Percentiles rank a stretch among this genome's conserved stretches.
phyloP scores from a whole-genome alignment of 1,139 yeast genomes.

The Pichia sorboxylosa region DNA sequence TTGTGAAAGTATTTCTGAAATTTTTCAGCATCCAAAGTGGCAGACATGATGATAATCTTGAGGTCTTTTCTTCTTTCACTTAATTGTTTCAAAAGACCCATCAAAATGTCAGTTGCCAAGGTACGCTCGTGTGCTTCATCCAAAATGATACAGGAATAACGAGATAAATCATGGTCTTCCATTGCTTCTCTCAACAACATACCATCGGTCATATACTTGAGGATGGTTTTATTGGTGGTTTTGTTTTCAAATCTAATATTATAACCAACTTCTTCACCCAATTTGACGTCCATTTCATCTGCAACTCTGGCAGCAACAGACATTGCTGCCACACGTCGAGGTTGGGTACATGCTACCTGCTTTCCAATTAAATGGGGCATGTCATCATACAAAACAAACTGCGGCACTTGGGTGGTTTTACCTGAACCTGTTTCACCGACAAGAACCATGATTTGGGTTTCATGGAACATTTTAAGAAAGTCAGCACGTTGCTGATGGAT shows the following conservation, averaged over 20 bases:
- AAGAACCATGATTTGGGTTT: constrained; percentile 89
- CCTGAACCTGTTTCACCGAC: constrained; percentile 78
- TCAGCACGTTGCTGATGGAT: constrained; percentile 90
- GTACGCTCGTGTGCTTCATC: constrained; percentile 99
- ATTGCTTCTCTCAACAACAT: constrained; percentile 94
- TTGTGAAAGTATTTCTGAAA: constrained; percentile 80
- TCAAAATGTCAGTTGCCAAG: constrained; percentile 86
- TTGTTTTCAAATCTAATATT: constrained; percentile 89
- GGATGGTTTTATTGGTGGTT: constrained; percentile 64
- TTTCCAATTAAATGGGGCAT: constrained; percentile 46
- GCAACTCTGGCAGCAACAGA: constrained; percentile 62
- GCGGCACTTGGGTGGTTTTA: constrained; percentile 54
- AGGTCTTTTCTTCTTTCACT: constrained; percentile 72
- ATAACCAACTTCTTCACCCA: constrained; percentile 59
- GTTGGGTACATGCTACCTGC: constrained; percentile 64
- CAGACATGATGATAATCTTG: constrained; percentile 92
- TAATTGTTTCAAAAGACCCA: constrained; percentile 87
- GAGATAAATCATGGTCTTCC: constrained; percentile 77
- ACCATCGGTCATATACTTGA: constrained; percentile 98
- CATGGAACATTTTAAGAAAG: constrained; percentile 71
- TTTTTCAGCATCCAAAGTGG: constrained; percentile 94
- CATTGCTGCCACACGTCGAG: constrained; percentile 63
- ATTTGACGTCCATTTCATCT: constrained; percentile 46
- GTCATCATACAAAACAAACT: constrained; percentile 52
- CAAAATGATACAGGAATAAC: constrained; percentile 81